Evolutionary conservation across 1,284 basidiomycete genomes (phyloP).

Genomic region (Violaceomyces palustris): DNA sequence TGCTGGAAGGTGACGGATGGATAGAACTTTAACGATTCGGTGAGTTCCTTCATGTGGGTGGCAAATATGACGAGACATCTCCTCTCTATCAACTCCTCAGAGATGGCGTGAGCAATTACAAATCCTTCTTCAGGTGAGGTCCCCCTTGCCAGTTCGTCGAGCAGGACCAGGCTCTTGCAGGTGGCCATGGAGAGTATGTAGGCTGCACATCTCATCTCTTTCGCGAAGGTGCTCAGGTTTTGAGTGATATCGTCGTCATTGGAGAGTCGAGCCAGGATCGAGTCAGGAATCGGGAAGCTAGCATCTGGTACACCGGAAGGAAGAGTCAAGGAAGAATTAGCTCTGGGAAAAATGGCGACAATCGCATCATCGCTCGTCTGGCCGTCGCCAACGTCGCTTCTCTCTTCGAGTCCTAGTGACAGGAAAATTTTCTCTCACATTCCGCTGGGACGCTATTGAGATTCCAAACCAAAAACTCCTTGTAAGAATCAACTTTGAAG

Average conservation of each 20-base stretch:
- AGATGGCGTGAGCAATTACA: slow-evolving; percentile 85
- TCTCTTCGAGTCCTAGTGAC: no score
- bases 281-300: slow-evolving; percentile 66
- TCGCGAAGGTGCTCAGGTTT: slow-evolving; percentile 36
- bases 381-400: no score
- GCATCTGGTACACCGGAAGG: background rate
- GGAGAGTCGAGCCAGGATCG: slow-evolving; percentile 76
- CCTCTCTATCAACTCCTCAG: slow-evolving; percentile 68
- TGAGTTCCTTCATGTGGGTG: slow-evolving; percentile 60
- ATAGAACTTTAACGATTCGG: slow-evolving; percentile 14
- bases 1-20: slow-evolving; percentile 18
- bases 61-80: slow-evolving; percentile 83
- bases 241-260: slow-evolving; percentile 71
- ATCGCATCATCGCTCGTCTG: no score
- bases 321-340: slow-evolving; percentile 2
- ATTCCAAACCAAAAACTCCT: no score
- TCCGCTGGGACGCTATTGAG: slow-evolving; percentile 84
- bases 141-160: slow-evolving; percentile 85
- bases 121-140: slow-evolving; percentile 80
- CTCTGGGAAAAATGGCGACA: background rate
- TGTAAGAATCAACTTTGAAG: no score
- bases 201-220: slow-evolving; percentile 32
- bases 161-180: slow-evolving; percentile 64
- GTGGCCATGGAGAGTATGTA: slow-evolving; percentile 61
- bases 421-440: no score